These are phyloP conservation scores for Picochlorum costavermella DNA, from an alignment of 139 green algal species.

Conservation along the genomic window DNA sequence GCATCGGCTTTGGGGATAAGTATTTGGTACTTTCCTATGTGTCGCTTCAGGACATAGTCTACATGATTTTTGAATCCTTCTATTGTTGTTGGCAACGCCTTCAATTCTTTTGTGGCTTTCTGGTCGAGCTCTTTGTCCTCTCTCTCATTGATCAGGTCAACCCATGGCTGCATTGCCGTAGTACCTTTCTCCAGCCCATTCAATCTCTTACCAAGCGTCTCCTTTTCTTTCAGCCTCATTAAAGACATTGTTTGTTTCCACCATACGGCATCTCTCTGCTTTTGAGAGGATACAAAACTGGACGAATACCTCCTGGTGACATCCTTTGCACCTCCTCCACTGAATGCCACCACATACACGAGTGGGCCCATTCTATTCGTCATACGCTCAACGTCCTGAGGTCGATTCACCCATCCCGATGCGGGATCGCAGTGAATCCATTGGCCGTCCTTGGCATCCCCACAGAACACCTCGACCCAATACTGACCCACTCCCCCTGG, in stretches of 20 bases:
- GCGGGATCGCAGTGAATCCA: slow-evolving; percentile 76
- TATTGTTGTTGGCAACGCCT: slow-evolving; percentile 55
- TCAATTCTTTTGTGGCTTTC: slow-evolving; percentile 9
- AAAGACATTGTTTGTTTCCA: slow-evolving; percentile 39
- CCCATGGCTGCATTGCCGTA: slow-evolving; percentile 10
- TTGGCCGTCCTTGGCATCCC: slow-evolving; percentile 31
- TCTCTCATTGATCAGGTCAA: slow-evolving; percentile 15
- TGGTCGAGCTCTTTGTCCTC: slow-evolving; percentile 68
- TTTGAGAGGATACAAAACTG: slow-evolving; percentile 33
- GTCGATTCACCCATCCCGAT: slow-evolving; percentile 52
- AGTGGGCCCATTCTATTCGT: slow-evolving; percentile 10
- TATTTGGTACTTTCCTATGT: slow-evolving; percentile 71
- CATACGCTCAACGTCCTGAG: slow-evolving; percentile 25
- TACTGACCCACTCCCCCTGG: slow-evolving; percentile 10
- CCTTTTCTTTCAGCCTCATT: not conserved
- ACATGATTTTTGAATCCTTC: slow-evolving; percentile 70
- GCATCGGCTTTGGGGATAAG: slow-evolving; percentile 25
- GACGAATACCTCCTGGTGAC: slow-evolving; percentile 55
- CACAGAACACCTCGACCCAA: slow-evolving; percentile 83
- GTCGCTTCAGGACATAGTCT: slow-evolving; percentile 65
- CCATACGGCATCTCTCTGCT: slow-evolving; percentile 50
- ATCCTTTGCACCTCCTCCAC: slow-evolving; percentile 45
- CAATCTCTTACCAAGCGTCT: not conserved
- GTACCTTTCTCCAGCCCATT: not conserved
- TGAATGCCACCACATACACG: slow-evolving; percentile 57